These are phyloP conservation scores for Pseudozyma flocculosa DNA, from an alignment of 1,284 basidiomycete genomes.

Conservation along the genomic window DNA sequence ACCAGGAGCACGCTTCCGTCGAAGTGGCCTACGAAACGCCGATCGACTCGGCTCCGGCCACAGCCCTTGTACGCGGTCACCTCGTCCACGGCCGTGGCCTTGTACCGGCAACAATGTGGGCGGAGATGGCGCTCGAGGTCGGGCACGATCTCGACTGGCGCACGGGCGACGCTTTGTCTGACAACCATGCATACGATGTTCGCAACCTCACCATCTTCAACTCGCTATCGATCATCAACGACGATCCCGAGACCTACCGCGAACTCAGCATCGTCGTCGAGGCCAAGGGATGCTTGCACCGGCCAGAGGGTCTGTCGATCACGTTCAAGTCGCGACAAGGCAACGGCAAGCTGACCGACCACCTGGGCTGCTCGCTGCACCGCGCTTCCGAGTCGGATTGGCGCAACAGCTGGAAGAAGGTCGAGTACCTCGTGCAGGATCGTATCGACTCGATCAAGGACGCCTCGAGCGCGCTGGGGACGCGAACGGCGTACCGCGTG, in stretches of 20 bases:
- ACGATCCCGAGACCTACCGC: background rate
- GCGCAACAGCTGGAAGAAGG: background rate
- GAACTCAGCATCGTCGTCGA: background rate
- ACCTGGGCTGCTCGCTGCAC: background rate
- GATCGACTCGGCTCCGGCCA: background rate
- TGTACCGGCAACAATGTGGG: background rate
- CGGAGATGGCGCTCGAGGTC: slow-evolving; percentile 1
- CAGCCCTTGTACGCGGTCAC: background rate
- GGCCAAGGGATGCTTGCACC: background rate
- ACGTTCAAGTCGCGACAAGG: slow-evolving; percentile 1
- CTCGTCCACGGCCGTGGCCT: background rate
- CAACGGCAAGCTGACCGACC: background rate
- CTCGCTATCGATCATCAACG: background rate
- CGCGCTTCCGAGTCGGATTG: background rate
- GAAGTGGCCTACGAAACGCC: background rate
- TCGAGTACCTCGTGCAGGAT: slow-evolving; percentile 2
- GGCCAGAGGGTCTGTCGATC: background rate
- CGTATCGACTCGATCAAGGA: slow-evolving; percentile 5
- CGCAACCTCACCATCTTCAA: slow-evolving; percentile 1
- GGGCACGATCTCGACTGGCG: slow-evolving; percentile 1
- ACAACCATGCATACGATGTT: background rate
- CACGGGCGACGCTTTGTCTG: background rate
- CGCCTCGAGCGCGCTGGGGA: slow-evolving; percentile 10
- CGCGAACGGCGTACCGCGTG: slow-evolving; percentile 11
- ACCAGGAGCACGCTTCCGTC: background rate